These are phyloP conservation scores for Anthracocystis setariae DNA, from an alignment of 1,284 basidiomycete species.

Conservation along the genomic window DNA sequence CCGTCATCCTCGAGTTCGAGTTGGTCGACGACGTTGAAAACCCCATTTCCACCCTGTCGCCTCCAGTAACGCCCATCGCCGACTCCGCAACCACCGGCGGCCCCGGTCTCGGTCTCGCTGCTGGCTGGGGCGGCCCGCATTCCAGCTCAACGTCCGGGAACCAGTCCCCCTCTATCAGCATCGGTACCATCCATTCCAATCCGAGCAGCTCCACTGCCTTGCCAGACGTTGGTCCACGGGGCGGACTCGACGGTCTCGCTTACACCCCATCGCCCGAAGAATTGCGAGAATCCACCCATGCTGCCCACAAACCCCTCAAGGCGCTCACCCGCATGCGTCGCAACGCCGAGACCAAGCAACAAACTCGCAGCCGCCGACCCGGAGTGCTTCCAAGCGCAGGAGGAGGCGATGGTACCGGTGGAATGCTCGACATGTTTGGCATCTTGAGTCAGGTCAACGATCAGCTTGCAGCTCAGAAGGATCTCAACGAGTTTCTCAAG, in stretches of 20 bases:
- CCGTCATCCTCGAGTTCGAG: slow-evolving; percentile 79
- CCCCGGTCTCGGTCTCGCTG: slow-evolving; percentile 24
- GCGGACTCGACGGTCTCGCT: slow-evolving; percentile 50
- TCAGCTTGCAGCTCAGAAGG: slow-evolving; percentile 78
- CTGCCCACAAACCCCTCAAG: slow-evolving; percentile 77
- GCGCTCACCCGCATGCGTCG: slow-evolving; percentile 74
- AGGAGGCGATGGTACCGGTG: slow-evolving; percentile 32
- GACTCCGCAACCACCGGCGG: slow-evolving; percentile 54
- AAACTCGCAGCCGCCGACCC: slow-evolving; percentile 28
- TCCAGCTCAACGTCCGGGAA: slow-evolving; percentile 3
- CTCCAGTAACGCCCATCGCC: slow-evolving; percentile 32
- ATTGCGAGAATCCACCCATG: slow-evolving; percentile 80
- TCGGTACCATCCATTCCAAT: slow-evolving; percentile 43
- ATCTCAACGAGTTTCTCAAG: slow-evolving; percentile 79
- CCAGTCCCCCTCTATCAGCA: slow-evolving; percentile 37
- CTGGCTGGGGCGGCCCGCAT: slow-evolving; percentile 7
- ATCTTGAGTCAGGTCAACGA: slow-evolving; percentile 86
- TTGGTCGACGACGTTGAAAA: slow-evolving; percentile 79
- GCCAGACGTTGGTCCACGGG: slow-evolving; percentile 9
- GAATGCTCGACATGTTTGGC: slow-evolving; percentile 61
- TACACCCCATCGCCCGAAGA: slow-evolving; percentile 68
- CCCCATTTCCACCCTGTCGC: slow-evolving; percentile 71
- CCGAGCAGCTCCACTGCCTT: slow-evolving; percentile 27
- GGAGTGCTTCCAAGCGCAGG: slow-evolving; percentile 31
- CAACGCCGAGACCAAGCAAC: slow-evolving; percentile 33